Percentiles rank a stretch among this genome's conserved stretches.
Conservation (phyloP, 129 eudicot genomes). For the Saposhnikovia divaricata region DNA sequence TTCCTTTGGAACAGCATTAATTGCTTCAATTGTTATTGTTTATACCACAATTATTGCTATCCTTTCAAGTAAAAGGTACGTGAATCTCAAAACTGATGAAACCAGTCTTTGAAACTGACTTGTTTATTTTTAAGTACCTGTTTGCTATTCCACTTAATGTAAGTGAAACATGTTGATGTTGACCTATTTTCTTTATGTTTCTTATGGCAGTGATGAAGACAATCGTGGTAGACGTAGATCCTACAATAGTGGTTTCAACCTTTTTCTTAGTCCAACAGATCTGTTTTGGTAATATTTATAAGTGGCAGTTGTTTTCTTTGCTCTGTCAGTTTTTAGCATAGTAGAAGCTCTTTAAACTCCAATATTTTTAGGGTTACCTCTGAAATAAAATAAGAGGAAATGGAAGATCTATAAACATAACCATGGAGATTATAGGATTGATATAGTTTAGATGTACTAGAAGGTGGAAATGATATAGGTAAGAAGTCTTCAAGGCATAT, state of each 20-base stretch:
- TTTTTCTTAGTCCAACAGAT: constrained; percentile 55
- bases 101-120: constrained; percentile 6
- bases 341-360: neutral
- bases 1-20: constrained; percentile 79
- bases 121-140: neutral
- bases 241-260: constrained; percentile 43
- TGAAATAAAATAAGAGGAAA: neutral
- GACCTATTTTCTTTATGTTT: neutral
- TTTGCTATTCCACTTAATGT: neutral
- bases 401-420: neutral
- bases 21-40: constrained; percentile 87
- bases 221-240: constrained; percentile 79
- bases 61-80: constrained; percentile 68
- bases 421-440: neutral
- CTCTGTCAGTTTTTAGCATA: neutral
- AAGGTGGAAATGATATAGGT: neutral
- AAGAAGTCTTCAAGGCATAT: neutral
- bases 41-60: constrained; percentile 76
- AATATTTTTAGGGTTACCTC: neutral
- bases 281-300: constrained; percentile 58
- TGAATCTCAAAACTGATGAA: neutral
- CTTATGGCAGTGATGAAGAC: constrained; percentile 57
- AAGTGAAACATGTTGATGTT: neutral
- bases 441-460: neutral
- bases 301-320: neutral